phyloP scores from a whole-genome alignment of 495 filamentous ascomycete species.

The Hypoxylon rickii region DNA sequence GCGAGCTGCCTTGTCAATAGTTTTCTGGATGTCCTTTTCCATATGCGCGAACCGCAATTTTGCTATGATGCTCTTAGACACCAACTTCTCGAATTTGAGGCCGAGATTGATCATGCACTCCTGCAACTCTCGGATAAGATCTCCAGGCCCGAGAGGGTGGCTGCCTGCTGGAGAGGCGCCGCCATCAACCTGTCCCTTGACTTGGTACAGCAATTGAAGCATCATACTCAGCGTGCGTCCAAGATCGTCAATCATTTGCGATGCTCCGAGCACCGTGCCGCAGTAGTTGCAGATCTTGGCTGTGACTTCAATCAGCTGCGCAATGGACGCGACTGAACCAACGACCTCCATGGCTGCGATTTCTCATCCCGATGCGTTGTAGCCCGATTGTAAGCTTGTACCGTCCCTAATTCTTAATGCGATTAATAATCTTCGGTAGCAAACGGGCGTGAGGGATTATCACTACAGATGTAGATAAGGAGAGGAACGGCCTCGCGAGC shows the following conservation, averaged over 20 bases:
- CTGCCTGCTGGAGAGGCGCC: slow-evolving; percentile 1
- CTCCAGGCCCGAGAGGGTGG: slow-evolving; percentile 13
- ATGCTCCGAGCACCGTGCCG: slow-evolving; percentile 19
- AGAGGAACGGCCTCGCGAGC: too few species aligned
- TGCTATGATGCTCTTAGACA: slow-evolving; percentile 9
- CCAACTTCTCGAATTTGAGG: slow-evolving; percentile 20
- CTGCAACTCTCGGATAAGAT: slow-evolving; percentile 19
- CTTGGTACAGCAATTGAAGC: slow-evolving; percentile 24
- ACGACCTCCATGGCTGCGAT: slow-evolving; percentile 19
- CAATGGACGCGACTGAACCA: slow-evolving; percentile 27
- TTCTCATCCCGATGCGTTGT: too few species aligned
- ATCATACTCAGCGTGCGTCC: slow-evolving; percentile 21
- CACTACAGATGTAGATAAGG: too few species aligned
- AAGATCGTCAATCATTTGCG: slow-evolving; percentile 23
- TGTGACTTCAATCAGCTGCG: slow-evolving; percentile 21
- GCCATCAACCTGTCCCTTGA: slow-evolving; percentile 13
- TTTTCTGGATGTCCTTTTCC: slow-evolving; percentile 31
- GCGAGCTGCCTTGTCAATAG: slow-evolving; percentile 21
- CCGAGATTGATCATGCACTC: slow-evolving; percentile 13
- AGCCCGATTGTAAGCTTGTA: too few species aligned
- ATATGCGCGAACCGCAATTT: slow-evolving; percentile 18
- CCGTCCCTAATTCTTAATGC: too few species aligned
- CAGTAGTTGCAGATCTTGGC: slow-evolving; percentile 28
- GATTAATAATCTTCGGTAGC: too few species aligned
- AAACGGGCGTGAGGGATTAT: too few species aligned